Evolutionary conservation across 2,329 filamentous ascomycete genomes (phyloP), one percentile per base, ranked within the genome.

Genomic region (Leptographium galeiforme): DNA sequence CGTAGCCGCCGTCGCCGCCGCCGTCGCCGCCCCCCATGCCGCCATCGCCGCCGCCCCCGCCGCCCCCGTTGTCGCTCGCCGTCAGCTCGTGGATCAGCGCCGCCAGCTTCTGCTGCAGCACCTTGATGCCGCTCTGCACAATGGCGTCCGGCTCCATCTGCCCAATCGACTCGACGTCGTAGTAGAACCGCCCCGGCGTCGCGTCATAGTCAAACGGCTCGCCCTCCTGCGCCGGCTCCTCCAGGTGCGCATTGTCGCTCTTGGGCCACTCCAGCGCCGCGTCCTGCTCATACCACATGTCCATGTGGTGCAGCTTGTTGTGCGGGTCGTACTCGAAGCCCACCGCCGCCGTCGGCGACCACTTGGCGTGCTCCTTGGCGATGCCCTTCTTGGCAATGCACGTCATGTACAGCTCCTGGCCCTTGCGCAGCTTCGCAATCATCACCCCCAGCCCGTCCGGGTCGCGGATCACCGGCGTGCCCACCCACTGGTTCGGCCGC

Each of bases 311-410:
- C 59, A 98, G 74, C 71, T 95, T 96, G 72, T 98, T 98, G 68
- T 94, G 87, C 56, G 93, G 93, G 67, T 98, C 93, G 68, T 98
- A 98, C 69, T 98, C 93, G 66, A 98, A 98, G 30, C 89, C 90
- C 43, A 98, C 84, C 4, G 93, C 93, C 43, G 89, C 79, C 39
- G 87, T 91, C 2, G 93, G 90, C 63, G 89, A 87, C 93, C 93
- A 98, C 70, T 98, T 98, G 11, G 93, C 88, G 69, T 98, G 93
- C 68, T 98, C 93, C 75, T 98, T 98, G 40, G 91, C 90, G 59
- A 97, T 97, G 1, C 93, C 93, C 76, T 97, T 97, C 76, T 95
- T 96, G 50, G 91, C 93, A 59, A 96, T 86, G 66, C 91, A 97
- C 57, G 81, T 87, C 64, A 98, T 80, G 67, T 89, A 85, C 56